Evolutionary conservation across 208 protist species (phyloP), one percentile per base, ranked within the genome.

Genomic region (Leishmania aethiopica): DNA sequence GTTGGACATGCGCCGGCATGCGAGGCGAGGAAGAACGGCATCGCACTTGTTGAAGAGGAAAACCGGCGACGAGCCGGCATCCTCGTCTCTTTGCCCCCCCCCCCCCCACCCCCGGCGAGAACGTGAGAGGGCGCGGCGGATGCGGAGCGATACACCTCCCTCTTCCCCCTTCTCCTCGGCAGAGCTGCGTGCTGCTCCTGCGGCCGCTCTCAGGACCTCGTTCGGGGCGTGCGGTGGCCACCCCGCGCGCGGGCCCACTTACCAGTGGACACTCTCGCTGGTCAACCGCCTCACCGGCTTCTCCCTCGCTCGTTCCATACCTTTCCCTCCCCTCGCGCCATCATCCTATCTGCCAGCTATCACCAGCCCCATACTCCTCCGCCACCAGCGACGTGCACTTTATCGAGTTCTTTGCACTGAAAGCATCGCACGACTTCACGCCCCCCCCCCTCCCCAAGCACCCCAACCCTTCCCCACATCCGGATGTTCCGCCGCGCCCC

Each of bases 401-500:
- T 57, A 45, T 69, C 35, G 64, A 40, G 4, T 10, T 69, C 64
- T 7, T 42, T 35, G 11, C 64, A 42, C 64, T 6, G 11, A 15
- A 69, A 25, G 35, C 35, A 69, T 11, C 15, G 1, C 32, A 69
- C 62, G 0, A 35, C 62, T 45, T 40, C 45, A 2, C 66, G 42
- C 19, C 2, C 45, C 37, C 7, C 62, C 19, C 59, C 40, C 28
- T 25, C 69, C 15, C 22, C 53, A 32, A 8, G 7, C 57, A 51
- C 55, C 22, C 1, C 7, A 59, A 6, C 11, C 35, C n/a, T n/a
- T 10, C 53, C 19, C 6, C 35, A 19, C 1, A n/a, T 47, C 17
- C 0, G 11, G 47, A 84, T 85, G 82, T 47, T 85, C 28, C 77
- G 82, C 71, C 67, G 69, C 74, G 82, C 69, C 71, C 66, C 45